These are phyloP conservation scores for Salisapilia sapeloensis DNA, from an alignment of 352 stramenopile genomes.

Conservation along the genomic window DNA sequence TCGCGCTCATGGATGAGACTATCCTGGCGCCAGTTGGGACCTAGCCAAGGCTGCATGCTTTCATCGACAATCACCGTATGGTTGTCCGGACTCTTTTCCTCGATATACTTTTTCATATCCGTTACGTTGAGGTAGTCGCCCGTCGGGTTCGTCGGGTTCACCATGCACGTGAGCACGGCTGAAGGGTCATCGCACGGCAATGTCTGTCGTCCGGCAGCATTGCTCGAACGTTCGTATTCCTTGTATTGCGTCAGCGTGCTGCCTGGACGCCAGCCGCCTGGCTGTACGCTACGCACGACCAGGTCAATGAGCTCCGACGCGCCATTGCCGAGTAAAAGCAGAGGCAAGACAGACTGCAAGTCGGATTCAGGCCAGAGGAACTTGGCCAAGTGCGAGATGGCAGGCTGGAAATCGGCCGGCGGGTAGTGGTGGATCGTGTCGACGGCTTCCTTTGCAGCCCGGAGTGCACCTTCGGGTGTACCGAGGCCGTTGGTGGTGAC, in stretches of 20 bases:
- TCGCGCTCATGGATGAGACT: conserved; percentile 77
- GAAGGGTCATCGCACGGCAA: conserved; percentile 52
- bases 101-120: conserved; percentile 79
- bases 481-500: conserved; percentile 82
- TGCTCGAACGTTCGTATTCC: conserved; percentile 75
- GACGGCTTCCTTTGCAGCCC: conserved; percentile 49
- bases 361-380: conserved; percentile 60
- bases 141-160: conserved; percentile 84
- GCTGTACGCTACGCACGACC: conserved; percentile 68
- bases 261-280: conserved; percentile 52
- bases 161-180: conserved; percentile 69
- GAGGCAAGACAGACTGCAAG: conserved; percentile 33
- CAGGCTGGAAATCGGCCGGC: conserved; percentile 79
- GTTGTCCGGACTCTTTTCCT: conserved; percentile 61
- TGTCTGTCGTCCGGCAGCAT: conserved; percentile 62
- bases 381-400: conserved; percentile 72
- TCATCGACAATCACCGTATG: conserved; percentile 85
- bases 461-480: conserved; percentile 50
- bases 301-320: conserved; percentile 78
- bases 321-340: conserved; percentile 72
- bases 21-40: conserved; percentile 67
- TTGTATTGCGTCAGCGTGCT: conserved; percentile 74
- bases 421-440: conserved; percentile 81
- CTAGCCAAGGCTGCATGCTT: conserved; percentile 85
- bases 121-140: conserved; percentile 75